phyloP scores from a whole-genome alignment of 352 stramenopile species.

The Poterioochromonas sp. region DNA sequence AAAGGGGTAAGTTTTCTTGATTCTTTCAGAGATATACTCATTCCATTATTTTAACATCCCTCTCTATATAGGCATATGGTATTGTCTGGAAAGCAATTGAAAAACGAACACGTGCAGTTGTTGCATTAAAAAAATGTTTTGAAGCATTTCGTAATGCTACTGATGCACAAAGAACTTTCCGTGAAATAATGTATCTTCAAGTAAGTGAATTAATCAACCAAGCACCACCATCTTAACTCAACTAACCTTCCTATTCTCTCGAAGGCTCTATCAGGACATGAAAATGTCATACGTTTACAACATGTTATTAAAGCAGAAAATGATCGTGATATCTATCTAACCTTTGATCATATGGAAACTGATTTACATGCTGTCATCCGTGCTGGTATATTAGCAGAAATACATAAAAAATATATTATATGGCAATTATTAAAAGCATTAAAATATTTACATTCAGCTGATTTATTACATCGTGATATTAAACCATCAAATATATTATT shows the following conservation, averaged over 20 bases:
- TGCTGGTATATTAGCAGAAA: conserved; percentile 83
- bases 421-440: conserved; percentile 90
- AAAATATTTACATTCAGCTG: conserved; percentile 88
- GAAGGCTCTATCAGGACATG: conserved; percentile 62
- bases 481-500: conserved; percentile 91
- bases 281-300: conserved; percentile 84
- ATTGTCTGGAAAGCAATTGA: conserved; percentile 93
- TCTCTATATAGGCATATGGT: conserved; percentile 66
- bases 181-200: conserved; percentile 90
- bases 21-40: neutral
- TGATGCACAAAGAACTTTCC: conserved; percentile 85
- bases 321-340: conserved; percentile 88
- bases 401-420: conserved; percentile 93
- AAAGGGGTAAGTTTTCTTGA: conserved; percentile 62
- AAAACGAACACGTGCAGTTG: conserved; percentile 70
- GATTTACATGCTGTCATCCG: conserved; percentile 86
- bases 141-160: conserved; percentile 88
- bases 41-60: neutral
- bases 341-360: conserved; percentile 87
- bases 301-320: conserved; percentile 89
- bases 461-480: conserved; percentile 88
- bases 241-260: neutral
- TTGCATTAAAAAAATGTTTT: conserved; percentile 93
- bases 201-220: conserved; percentile 45
- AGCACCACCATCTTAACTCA: conserved; percentile 23